Percentiles rank a stretch among this genome's conserved stretches.
Evolutionary conservation across 2,329 filamentous ascomycete genomes (phyloP).

Genomic region (Xylaria sp.): DNA sequence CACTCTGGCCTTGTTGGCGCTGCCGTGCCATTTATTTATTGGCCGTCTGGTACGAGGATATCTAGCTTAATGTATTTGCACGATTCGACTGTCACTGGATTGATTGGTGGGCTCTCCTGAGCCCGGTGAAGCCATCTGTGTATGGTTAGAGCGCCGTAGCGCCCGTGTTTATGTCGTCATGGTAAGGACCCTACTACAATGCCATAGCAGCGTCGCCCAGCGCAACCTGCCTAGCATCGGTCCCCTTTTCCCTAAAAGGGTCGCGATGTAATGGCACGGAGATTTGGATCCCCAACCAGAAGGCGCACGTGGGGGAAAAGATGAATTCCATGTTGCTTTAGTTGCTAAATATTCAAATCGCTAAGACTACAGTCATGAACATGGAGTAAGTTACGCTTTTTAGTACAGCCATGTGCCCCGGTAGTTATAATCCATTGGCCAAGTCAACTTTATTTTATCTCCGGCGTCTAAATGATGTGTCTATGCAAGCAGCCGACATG

Average conservation of each 20-base stretch:
- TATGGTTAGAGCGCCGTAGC: constrained; percentile 19
- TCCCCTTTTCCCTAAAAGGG: constrained; percentile 26
- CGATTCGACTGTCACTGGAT: constrained; percentile 1
- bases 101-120: neutral
- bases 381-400: constrained; percentile 1
- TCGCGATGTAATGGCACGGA: constrained; percentile 13
- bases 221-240: constrained; percentile 23
- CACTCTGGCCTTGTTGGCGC: neutral
- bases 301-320: neutral
- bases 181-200: constrained; percentile 6
- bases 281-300: constrained; percentile 12
- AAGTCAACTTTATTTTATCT: constrained; percentile 8
- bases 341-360: constrained; percentile 2
- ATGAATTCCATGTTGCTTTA: neutral
- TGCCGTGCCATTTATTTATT: neutral
- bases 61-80: constrained; percentile 16
- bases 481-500: neutral
- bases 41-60: neutral
- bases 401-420: neutral
- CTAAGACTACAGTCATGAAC: neutral
- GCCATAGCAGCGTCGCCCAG: constrained; percentile 7
- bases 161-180: constrained; percentile 15
- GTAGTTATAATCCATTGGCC: neutral
- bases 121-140: constrained; percentile 22
- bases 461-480: neutral